Evolutionary conservation across 140 eudicot species (phyloP), one percentile per base, ranked within the genome.

Genomic region (Flaveria floridana): DNA sequence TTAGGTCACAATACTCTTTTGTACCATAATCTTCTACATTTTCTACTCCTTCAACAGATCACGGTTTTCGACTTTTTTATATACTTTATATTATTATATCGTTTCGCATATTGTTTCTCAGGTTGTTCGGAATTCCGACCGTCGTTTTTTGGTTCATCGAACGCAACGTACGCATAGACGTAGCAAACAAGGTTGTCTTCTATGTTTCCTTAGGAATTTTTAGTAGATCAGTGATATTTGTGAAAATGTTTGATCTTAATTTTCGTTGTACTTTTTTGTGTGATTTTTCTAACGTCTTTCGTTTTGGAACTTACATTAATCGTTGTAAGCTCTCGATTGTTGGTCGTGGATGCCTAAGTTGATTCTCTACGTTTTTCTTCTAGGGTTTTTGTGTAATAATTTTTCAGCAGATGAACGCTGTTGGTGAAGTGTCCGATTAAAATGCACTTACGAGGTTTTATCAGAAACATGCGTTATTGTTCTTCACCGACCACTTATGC

Each of bases 141-240:
- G 37, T 1, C 6, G 44, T 21, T 16, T 28, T 73, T 61, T 63
- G 78, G 71, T 46, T 74, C 28, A 26, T 28, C 63, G 71, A 44
- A 62, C 59, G 2, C 34, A 20, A 23, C 52, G 8, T 42, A 4
- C 59, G 19, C 53, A 58, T 12, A 10, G 37, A 62, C 30, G 47
- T 25, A 74, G 78, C 71, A 65, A 65, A 39, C 19, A 62, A 74
- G 71, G 70, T 62, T 72, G 10, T 47, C 9, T 28, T 13, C 16
- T 47, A 13, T 46, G n/a, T 16, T 44, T 13, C 34, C 68, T 9
- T 28, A 7, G 20, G 25, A 9, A 23, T 23, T 26, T 61, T 13
- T 4, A 61, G 21, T n/a, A 74, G 50, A 59, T 74, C 9, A 25
- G 12, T 74, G 59, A 5, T 26, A 15, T 74, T 62, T 74, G 47